phyloP scores from a whole-genome alignment of 768 basidiomycete genomes.

The Trametes cinnabarina region DNA sequence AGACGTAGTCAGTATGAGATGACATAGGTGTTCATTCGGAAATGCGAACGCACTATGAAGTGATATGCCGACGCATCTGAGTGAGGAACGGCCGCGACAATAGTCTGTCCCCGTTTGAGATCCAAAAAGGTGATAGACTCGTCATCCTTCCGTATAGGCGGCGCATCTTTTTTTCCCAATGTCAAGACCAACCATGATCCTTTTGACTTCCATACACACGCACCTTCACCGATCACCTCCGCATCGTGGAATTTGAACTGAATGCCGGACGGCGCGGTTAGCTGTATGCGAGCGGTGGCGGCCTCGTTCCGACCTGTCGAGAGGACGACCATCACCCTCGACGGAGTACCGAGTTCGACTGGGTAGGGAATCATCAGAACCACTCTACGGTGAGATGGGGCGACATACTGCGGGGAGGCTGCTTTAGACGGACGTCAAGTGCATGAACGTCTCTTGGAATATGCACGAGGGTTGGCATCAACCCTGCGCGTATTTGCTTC shows the following conservation, averaged over 20 bases:
- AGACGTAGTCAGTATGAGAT: not conserved
- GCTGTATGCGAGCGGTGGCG: conserved; percentile 48
- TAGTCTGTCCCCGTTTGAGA: conserved; percentile 42
- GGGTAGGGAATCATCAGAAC: not conserved
- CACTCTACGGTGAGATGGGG: conserved; percentile 6
- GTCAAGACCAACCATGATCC: not conserved
- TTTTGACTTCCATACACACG: not conserved
- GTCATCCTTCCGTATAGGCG: conserved; percentile 37
- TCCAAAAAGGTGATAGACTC: conserved; percentile 48
- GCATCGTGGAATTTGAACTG: conserved; percentile 46
- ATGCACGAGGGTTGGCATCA: conserved; percentile 46
- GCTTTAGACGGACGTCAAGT: conserved; percentile 60
- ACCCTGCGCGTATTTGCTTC: conserved; percentile 24
- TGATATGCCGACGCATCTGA: conserved; percentile 60
- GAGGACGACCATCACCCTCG: conserved; percentile 54
- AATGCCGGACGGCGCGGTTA: conserved; percentile 54
- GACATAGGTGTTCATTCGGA: not conserved
- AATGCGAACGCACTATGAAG: conserved; percentile 50
- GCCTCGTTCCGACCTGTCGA: conserved; percentile 69
- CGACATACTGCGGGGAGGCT: conserved; percentile 41
- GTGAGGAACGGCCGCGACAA: conserved; percentile 62
- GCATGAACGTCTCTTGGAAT: conserved; percentile 63
- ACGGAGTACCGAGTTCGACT: conserved; percentile 67
- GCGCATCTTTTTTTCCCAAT: conserved; percentile 1
- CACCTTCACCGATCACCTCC: conserved; percentile 37